Base-by-base conservation (phyloP, 345 rosid species). In the Kernera saxatilis region DNA sequence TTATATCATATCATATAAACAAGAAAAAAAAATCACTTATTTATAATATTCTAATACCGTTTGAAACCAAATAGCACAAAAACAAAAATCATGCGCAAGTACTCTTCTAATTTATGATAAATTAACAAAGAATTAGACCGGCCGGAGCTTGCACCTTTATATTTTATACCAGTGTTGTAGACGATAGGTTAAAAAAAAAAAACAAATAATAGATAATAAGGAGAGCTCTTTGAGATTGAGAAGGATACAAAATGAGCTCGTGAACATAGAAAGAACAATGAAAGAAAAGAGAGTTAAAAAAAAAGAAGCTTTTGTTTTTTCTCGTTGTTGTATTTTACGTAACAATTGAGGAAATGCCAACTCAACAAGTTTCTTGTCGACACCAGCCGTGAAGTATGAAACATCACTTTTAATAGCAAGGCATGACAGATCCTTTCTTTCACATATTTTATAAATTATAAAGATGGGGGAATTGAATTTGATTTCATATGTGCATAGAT, bases 371-470 rank as follows among this genome's bases (percentile, higher is more conserved):
- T 72, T 21, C 30, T 44, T 55, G 54, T 40, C 63, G 64, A 72
- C 76, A 72, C 45, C 18, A 62, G 69, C 63, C 63, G 63, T 43
- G 76, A 71, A 71, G 33, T 63, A 72, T 25, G 76, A 54, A 52
- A 72, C 70, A 72, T 52, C 49, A 43, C 64, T 64, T 63, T 32
- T 72, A 52, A 63, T 43, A 33, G 29, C 63, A 21, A 40, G 10
- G 2, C 69, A 62, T 62, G 46, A 46, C 55, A 72, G 45, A 64
- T 50, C 27, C 53, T 61, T 60, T 43, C 53, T 53, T 37, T 19
- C 32, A 49, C 65, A 23, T 6, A 35, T 33, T 45, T 23, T 14
- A 56, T 32, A 2, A 5, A 1, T 23, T 2, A 6, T 1, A 2
- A 11, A 22, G 35, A 4, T 8, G 5, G 3, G 7, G 3, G 12